Conservation (phyloP, 2,329 filamentous ascomycete species). For the Tolypocladium album region DNA sequence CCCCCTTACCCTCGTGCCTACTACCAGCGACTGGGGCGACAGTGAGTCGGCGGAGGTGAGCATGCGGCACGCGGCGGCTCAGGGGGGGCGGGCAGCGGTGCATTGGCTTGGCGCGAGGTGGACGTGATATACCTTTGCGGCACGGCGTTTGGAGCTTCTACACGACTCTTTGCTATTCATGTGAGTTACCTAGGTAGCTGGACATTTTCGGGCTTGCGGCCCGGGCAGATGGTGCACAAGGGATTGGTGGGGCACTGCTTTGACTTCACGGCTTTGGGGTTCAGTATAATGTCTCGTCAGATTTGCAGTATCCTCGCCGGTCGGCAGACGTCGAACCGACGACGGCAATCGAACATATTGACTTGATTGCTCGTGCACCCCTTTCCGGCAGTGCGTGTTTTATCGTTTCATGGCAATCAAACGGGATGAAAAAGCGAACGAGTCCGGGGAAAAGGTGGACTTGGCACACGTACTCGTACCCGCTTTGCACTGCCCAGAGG, state of each 20-base stretch:
- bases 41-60: background rate
- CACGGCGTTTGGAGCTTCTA: constrained; percentile 1
- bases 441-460: background rate
- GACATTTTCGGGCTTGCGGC: background rate
- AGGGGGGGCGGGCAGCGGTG: background rate
- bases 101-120: background rate
- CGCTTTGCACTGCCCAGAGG: background rate
- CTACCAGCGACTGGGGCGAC: background rate
- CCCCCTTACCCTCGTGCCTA: background rate
- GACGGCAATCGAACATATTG: background rate
- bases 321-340: background rate
- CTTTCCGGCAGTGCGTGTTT: background rate
- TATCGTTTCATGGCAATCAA: background rate
- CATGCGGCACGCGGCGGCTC: background rate
- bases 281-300: background rate
- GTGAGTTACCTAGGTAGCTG: background rate
- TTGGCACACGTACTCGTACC: background rate
- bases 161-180: background rate
- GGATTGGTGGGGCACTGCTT: background rate
- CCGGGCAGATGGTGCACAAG: background rate
- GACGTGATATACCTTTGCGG: background rate
- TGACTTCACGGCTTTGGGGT: background rate
- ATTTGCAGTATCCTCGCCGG: background rate
- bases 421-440: background rate
- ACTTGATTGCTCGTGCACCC: background rate